A percentile compares a stretch with the other conserved stretches of the same genome.
phyloP scores from a whole-genome alignment of 2,329 filamentous ascomycete species.

The Ascochyta rabiei region DNA sequence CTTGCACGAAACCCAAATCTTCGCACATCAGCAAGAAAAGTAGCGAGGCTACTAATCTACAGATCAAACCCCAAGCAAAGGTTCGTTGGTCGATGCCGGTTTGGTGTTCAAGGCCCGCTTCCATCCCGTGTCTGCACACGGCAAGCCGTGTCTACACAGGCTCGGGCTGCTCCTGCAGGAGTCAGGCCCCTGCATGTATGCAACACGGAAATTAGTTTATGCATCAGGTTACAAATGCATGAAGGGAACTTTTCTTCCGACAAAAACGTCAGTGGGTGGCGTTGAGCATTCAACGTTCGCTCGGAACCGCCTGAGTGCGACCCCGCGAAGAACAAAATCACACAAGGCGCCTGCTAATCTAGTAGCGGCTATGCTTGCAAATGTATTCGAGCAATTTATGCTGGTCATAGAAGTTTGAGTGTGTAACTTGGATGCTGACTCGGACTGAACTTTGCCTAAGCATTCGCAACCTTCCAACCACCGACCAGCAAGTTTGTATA shows the following conservation, averaged over 20 bases:
- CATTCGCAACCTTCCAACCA: constrained; percentile 29
- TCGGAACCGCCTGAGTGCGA: no score
- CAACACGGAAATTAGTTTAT: neutral
- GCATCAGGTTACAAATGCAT: neutral
- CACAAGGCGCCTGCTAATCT: no score
- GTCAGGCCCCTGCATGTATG: neutral
- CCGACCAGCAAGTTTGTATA: constrained; percentile 34
- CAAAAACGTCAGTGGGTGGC: no score
- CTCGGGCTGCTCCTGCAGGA: no score
- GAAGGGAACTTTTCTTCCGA: no score
- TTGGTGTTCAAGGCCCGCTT: neutral
- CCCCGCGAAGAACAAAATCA: no score
- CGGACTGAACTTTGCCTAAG: neutral
- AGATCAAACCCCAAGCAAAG: no score
- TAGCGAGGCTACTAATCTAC: no score
- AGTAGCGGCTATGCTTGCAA: neutral
- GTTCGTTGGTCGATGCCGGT: neutral
- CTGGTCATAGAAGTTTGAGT: neutral
- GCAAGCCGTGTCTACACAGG: neutral
- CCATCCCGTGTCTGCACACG: neutral
- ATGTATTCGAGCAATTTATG: neutral
- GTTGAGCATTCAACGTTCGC: no score
- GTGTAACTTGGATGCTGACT: neutral
- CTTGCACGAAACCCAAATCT: neutral
- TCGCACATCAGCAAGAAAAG: neutral